phyloP scores from a whole-genome alignment of 2,329 filamentous ascomycete genomes.

The Cercospora sp. region DNA sequence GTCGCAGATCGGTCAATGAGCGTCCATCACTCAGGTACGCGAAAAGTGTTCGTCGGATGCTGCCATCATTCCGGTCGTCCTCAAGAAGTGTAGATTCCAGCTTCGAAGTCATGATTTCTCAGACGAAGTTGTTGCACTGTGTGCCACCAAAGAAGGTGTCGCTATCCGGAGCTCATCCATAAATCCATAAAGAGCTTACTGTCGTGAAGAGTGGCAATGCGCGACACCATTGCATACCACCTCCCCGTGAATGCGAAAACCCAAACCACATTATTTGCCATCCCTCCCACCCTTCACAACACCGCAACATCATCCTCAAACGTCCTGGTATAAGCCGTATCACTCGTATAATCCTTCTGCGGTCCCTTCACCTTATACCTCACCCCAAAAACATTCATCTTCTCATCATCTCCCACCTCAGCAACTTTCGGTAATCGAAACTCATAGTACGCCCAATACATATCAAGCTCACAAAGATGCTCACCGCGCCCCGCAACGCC shows the following conservation, averaged over 20 bases:
- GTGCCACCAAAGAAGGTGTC: not conserved
- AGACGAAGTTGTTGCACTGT: not conserved
- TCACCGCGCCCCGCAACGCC: conserved; percentile 64
- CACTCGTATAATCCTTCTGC: conserved; percentile 42
- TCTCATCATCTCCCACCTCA: conserved; percentile 25
- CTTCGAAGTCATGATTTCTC: conserved; percentile 21
- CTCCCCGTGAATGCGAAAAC: not conserved
- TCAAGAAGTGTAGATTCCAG: conserved; percentile 26
- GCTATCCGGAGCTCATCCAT: not conserved
- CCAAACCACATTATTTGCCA: not conserved
- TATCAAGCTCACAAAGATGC: conserved; percentile 70
- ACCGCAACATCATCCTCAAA: conserved; percentile 21
- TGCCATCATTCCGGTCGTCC: conserved; percentile 8
- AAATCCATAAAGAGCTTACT: not conserved
- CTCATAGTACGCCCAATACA: conserved; percentile 68
- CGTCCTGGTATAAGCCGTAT: conserved; percentile 39
- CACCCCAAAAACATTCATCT: conserved; percentile 40
- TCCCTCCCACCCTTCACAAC: conserved; percentile 3
- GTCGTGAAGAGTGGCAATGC: conserved; percentile 9
- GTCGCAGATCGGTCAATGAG: conserved; percentile 24
- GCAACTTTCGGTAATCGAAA: conserved; percentile 50
- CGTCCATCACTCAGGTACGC: conserved; percentile 17
- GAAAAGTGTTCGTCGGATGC: conserved; percentile 20
- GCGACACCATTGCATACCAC: not conserved
- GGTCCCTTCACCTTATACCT: conserved; percentile 42